A percentile compares a stretch with the other conserved stretches of the same genome.
Evolutionary conservation across 2,329 filamentous ascomycete species (phyloP).

Genomic region (Pseudocercospora pini-densiflorae): DNA sequence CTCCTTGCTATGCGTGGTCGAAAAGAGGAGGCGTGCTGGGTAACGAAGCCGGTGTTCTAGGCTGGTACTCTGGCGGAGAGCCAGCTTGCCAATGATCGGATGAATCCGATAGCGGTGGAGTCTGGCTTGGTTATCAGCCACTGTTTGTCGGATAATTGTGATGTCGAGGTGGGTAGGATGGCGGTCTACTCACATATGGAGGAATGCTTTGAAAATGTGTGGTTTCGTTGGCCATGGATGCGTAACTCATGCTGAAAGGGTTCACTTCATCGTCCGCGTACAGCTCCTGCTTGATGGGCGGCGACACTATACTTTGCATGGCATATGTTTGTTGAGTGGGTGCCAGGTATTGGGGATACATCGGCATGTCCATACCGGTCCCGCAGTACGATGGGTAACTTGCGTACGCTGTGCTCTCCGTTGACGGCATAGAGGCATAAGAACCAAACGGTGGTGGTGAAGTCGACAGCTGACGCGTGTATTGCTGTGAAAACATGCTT

Average conservation of each 20-base stretch:
- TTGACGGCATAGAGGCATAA: constrained; percentile 68
- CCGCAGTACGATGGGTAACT: constrained; percentile 31
- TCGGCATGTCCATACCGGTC: constrained; percentile 47
- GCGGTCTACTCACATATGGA: constrained; percentile 66
- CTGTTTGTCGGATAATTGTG: constrained; percentile 28
- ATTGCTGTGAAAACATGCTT: constrained; percentile 67
- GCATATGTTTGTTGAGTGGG: constrained; percentile 45
- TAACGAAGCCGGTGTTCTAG: constrained; percentile 73
- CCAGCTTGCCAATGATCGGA: constrained; percentile 64
- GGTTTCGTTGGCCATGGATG: constrained; percentile 57
- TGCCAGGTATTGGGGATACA: constrained; percentile 61
- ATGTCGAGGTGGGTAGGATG: constrained; percentile 29
- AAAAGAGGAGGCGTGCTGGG: constrained; percentile 65
- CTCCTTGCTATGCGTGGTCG: constrained; percentile 9
- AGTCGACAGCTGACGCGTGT: constrained; percentile 70
- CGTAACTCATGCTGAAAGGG: constrained; percentile 71
- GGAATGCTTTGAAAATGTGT: constrained; percentile 67
- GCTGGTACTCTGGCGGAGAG: constrained; percentile 47
- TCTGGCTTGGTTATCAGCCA: constrained; percentile 56
- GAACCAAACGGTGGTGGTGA: constrained; percentile 69
- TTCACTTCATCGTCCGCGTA: constrained; percentile 64
- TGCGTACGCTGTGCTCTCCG: constrained; percentile 64
- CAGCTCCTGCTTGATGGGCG: constrained; percentile 69
- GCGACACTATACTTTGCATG: constrained; percentile 46
- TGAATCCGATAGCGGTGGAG: constrained; percentile 75